phyloP scores from a whole-genome alignment of 371 early-diverging fungal genomes.

The Cokeromyces recurvatus region DNA sequence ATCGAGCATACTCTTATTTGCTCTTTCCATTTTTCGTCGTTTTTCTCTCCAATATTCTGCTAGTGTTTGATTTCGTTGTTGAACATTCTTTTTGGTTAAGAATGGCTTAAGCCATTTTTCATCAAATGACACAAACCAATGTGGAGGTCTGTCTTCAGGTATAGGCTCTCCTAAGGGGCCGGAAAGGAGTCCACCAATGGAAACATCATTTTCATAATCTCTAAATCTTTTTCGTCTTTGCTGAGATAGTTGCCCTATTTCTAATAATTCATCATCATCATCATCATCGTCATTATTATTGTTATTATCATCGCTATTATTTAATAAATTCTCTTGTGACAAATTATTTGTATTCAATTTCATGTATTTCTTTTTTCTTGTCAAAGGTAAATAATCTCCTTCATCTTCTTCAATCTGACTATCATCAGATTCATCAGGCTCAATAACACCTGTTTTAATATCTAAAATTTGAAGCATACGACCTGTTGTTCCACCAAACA shows the following conservation, averaged over 20 bases:
- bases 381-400: conserved; percentile 3
- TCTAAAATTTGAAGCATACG: conserved; percentile 71
- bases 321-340: too few species aligned
- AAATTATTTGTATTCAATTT: background rate
- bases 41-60: conserved; percentile 49
- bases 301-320: background rate
- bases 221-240: conserved; percentile 19
- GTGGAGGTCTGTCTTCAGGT: conserved; percentile 48
- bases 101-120: conserved; percentile 75
- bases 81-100: conserved; percentile 52
- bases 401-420: conserved; percentile 55
- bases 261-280: conserved; percentile 13
- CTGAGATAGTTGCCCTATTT: conserved; percentile 13
- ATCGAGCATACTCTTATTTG: conserved; percentile 38
- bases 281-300: conserved; percentile 20
- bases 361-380: conserved; percentile 1
- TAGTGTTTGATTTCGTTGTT: conserved; percentile 39
- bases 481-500: conserved; percentile 88
- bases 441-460: conserved; percentile 73
- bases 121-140: conserved; percentile 87
- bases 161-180: conserved; percentile 53
- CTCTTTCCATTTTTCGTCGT: conserved; percentile 44
- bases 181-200: conserved; percentile 38
- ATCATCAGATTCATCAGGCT: conserved; percentile 49
- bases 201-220: conserved; percentile 24